Percentiles rank a stretch among this genome's conserved stretches.
Conservation (phyloP, 768 basidiomycete genomes). For the Leccinum fibrillosum region DNA sequence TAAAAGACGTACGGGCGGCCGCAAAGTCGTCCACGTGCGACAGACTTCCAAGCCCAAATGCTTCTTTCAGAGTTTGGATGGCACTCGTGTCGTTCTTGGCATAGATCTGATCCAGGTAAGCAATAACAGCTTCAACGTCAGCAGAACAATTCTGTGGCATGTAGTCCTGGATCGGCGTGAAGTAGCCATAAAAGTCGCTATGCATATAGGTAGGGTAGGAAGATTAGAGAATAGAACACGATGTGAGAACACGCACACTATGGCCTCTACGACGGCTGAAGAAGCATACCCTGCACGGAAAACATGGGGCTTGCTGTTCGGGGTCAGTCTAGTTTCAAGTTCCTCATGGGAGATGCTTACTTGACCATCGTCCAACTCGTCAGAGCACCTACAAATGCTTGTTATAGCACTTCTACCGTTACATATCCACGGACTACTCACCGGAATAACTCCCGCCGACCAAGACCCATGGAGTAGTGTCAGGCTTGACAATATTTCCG, state of each 20-base stretch:
- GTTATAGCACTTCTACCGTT: background rate
- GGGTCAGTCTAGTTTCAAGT: background rate
- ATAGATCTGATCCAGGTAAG: background rate
- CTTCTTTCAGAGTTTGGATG: background rate
- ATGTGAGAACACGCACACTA: slow-evolving; percentile 31
- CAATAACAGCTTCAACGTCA: background rate
- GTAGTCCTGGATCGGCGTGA: background rate
- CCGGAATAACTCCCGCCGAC: slow-evolving; percentile 44
- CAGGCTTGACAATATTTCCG: slow-evolving; percentile 59
- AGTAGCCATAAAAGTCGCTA: background rate
- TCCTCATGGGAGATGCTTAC: slow-evolving; percentile 32
- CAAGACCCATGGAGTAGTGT: slow-evolving; percentile 42
- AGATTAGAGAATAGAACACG: background rate
- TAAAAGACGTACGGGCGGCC: background rate
- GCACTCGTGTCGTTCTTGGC: slow-evolving; percentile 28
- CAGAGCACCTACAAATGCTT: slow-evolving; percentile 30
- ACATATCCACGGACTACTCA: background rate
- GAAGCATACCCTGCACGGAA: slow-evolving; percentile 46
- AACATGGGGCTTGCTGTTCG: slow-evolving; percentile 35
- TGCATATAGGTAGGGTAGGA: background rate
- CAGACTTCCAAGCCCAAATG: background rate
- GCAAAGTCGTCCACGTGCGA: background rate
- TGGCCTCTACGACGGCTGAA: slow-evolving; percentile 45
- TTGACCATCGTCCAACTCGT: slow-evolving; percentile 70
- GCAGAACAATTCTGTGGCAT: background rate